Base-by-base conservation (phyloP, 2,329 filamentous ascomycete species). In the Colletotrichum orbiculare region DNA sequence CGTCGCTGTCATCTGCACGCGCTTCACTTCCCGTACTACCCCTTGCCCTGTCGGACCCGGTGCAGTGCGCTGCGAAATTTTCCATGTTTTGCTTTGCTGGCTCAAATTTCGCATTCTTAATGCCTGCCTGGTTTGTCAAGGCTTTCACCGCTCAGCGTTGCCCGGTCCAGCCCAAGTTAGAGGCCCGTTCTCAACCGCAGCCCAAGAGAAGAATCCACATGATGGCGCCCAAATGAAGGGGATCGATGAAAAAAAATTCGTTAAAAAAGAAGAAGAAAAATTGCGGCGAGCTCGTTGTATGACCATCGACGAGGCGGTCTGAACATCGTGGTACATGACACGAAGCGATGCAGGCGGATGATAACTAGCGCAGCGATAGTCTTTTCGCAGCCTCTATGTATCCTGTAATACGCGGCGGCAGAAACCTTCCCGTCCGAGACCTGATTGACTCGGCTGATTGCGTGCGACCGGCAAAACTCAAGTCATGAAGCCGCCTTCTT, bases 131-230 rank as follows among this genome's bases (percentile, higher is more conserved):
- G 10, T 25, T n/a, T n/a, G 15, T 17, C 17, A 41, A 39, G 54
- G 35, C 41, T 46, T 62, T 61, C 62, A 65, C 62, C 62, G 57
- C 62, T 35, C 56, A 60, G 34, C 38, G 33, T 54, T 60, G 42
- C 42, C 15, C 9, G 34, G 54, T 42, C 49, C 37, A 39, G n/a
- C 39, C 15, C 15, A 46, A 17, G 49, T 54, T 50, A 17, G 61
- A 64, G 61, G 38, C 56, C 43, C 56, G 5, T 15, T 46, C 43
- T 50, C 49, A 64, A 49, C 50, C 15, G 45, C 61, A 64, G 33
- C 9, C 38, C 3, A 7, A 11, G 10, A 2, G 12, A 33, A 48
- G n/a, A 15, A 54, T 41, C 54, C 42, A 53, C 54, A 25, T 25
- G 25, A 5, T 25, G 25, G 25, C 25, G 25, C 25, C 25, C 25